Evolutionary conservation across 2,329 filamentous ascomycete species (phyloP).

Genomic region (Claviceps africana): DNA sequence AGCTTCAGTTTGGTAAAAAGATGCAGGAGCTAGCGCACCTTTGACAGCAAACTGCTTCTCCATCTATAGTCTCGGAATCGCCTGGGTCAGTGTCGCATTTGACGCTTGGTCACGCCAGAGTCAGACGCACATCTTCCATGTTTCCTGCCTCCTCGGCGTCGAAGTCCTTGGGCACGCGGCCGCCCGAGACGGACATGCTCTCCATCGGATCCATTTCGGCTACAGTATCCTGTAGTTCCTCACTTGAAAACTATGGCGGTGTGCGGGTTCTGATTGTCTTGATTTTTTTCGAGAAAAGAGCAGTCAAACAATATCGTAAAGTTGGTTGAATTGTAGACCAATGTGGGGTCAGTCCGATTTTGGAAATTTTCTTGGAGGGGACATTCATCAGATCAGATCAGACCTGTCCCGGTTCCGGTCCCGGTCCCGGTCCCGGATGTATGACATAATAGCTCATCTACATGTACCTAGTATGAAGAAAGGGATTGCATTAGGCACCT

Average conservation of each 20-base stretch:
- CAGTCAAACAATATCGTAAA: background rate
- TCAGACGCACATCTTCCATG: slow-evolving; percentile 38
- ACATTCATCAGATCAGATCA: background rate
- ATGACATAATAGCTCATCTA: background rate
- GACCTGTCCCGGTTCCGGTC: no score
- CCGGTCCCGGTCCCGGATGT: no score
- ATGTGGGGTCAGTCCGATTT: background rate
- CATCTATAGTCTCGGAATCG: slow-evolving; percentile 42
- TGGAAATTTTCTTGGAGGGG: slow-evolving; percentile 1
- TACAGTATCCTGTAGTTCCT: background rate
- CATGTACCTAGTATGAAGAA: background rate
- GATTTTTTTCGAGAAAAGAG: background rate
- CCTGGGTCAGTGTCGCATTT: background rate
- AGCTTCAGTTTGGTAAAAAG: background rate
- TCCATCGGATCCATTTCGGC: slow-evolving; percentile 26
- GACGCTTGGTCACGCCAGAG: background rate
- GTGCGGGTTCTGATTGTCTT: background rate
- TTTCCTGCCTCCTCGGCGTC: slow-evolving; percentile 42
- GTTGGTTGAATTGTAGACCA: background rate
- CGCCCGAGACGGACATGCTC: slow-evolving; percentile 18
- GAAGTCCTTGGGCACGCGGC: slow-evolving; percentile 39
- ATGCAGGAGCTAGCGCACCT: slow-evolving; percentile 33
- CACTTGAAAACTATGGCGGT: background rate
- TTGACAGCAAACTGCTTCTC: slow-evolving; percentile 99
- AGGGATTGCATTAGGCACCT: background rate